Base-by-base conservation (phyloP, 148 eudicot genomes). In the Silene latifolia region DNA sequence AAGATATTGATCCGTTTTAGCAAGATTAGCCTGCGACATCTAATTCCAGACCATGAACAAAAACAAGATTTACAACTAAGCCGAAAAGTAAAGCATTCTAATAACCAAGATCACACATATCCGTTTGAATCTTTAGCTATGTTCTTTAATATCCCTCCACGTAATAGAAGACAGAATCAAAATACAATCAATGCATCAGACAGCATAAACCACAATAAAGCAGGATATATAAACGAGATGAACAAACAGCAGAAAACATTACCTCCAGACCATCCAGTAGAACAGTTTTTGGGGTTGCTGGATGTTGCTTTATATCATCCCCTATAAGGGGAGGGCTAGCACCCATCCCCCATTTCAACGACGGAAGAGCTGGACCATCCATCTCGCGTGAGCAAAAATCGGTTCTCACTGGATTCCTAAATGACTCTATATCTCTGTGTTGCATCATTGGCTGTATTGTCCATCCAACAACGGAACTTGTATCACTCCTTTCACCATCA, bases 401-500 rank as follows among this genome's bases (percentile, higher is more conserved):
- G 79, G 84, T 77, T 71, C 78, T 72, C 82, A 79, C 56, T 63
- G 86, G 83, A 76, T 82, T 87, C 65, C 63, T 86, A 72, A 74
- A 85, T 59, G 72, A 71, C 78, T 86, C 90, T 48, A 80, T 54
- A 66, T 83, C 91, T 66, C 76, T 80, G 78, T 60, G 74, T 60
- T 72, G 74, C 46, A 74, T 66, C 8, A 70, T 82, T 69, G 80
- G 75, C 78, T 69, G 90, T 23, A 80, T 62, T 25, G 74, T 25
- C 58, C 35, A 32, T 32, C 89, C 92, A 58, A 90, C 74, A 71
- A 80, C 77, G 20, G 97, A 95, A 81, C 98, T 90, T 29, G 89
- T 82, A 72, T 95, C 98, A 53, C 98, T 92, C 74, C 92, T 85
- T 82, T 90, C 98, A 60, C 93, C 98, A 79, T 95, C 98, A 77